These are phyloP conservation scores for Scutellaria baicalensis DNA, from an alignment of 257 asterid species.

Conservation along the genomic window DNA sequence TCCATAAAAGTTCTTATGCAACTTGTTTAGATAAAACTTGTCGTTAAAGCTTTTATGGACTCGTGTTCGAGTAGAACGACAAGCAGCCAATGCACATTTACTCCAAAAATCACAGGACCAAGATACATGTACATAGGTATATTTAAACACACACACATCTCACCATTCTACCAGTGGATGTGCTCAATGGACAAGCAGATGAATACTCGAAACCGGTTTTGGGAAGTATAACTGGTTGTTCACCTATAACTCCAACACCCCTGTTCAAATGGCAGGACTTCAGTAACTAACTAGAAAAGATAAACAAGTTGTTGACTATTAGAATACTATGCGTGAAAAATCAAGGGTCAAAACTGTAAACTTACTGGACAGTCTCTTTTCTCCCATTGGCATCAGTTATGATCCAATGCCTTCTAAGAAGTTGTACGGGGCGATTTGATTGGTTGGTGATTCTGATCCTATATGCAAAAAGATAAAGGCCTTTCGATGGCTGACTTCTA, in stretches of 20 bases:
- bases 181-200: conserved; percentile 84
- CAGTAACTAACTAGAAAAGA: not conserved
- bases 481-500: conserved; percentile 80
- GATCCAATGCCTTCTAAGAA: conserved; percentile 91
- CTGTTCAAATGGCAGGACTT: conserved; percentile 23
- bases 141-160: conserved; percentile 16
- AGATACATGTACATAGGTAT: not conserved
- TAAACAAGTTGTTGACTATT: not conserved
- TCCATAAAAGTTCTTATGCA: no score
- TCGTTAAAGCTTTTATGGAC: no score
- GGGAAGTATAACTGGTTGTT: conserved; percentile 92
- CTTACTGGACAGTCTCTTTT: conserved; percentile 74
- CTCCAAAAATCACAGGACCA: not conserved
- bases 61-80: no score
- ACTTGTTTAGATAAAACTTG: no score
- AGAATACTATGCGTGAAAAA: not conserved
- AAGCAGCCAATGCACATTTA: no score
- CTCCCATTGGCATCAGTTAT: conserved; percentile 73
- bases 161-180: conserved; percentile 86
- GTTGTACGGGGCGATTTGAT: conserved; percentile 82
- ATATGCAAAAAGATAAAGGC: conserved; percentile 72
- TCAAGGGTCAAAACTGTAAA: not conserved
- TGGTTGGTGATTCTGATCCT: conserved; percentile 77
- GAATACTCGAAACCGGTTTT: conserved; percentile 76
- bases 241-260: conserved; percentile 84